Conservation (phyloP, 345 rosid genomes). For the Mercurialis annua region DNA sequence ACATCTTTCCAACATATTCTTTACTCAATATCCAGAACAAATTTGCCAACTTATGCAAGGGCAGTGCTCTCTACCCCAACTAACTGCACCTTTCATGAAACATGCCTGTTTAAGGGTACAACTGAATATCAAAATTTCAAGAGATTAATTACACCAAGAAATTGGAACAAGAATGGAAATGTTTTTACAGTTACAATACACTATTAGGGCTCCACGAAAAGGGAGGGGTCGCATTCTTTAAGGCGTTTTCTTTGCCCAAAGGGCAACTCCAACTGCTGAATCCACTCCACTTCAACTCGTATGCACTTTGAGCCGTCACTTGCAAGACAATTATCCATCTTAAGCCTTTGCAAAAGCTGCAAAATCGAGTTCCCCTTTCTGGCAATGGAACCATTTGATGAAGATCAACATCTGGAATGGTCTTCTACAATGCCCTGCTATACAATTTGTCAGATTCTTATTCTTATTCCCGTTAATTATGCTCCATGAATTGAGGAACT, state of each 20-base stretch:
- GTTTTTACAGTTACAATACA: constrained; percentile 34
- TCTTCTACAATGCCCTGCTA: background rate
- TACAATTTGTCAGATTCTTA: background rate
- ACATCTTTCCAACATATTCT: no score
- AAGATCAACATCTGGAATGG: background rate
- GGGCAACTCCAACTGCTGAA: background rate
- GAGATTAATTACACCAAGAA: background rate
- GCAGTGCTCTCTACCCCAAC: constrained; percentile 7
- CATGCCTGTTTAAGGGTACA: background rate
- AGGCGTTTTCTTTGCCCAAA: constrained; percentile 8
- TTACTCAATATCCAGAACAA: no score
- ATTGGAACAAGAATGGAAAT: background rate
- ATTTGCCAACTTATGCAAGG: constrained; percentile 5
- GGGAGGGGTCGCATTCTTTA: background rate
- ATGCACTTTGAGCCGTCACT: background rate
- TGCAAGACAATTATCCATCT: background rate
- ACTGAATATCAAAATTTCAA: constrained; percentile 22
- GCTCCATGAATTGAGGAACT: constrained; percentile 58
- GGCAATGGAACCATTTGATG: background rate
- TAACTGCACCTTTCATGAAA: constrained; percentile 3
- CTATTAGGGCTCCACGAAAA: background rate
- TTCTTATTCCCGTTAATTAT: constrained; percentile 8
- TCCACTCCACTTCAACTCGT: background rate
- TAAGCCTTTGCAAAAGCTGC: background rate
- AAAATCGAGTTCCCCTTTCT: background rate